Evolutionary conservation across 2,329 filamentous ascomycete species (phyloP), one percentile per base, ranked within the genome.

Genomic region (Xylaria multiplex): DNA sequence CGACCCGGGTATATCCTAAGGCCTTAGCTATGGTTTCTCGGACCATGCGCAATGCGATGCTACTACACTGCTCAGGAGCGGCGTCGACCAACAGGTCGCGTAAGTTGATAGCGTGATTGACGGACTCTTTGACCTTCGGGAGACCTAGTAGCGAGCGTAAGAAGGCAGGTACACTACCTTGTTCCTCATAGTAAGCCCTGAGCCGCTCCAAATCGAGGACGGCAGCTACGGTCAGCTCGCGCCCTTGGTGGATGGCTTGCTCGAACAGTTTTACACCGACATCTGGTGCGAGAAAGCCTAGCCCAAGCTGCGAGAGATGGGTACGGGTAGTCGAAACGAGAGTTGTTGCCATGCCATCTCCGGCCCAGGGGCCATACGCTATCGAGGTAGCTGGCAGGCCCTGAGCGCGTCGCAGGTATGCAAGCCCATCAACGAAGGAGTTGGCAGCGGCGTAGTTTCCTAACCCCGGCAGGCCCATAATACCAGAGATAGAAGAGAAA

Each of bases 391-490:
- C 73, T 16, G 72, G 69, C n/a, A 75, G 59, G 16, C 60, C 43
- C 24, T 70, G 68, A 6, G 68, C 64, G 32, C 60, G 70, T 35
- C 71, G 70, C 19, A 69, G 59, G 40, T 74, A 65, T 14, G 71
- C 72, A 6, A 75, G 55, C 19, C 64, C 68, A 57, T 75, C 73
- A 32, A 73, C 66, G 37, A 72, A 75, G 30, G 68, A 57, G 54
- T 75, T 75, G 22, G 72, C 72, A 13, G 73, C 73, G 45, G 73
- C 72, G 55, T 75, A 75, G 43, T 73, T 73, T 8, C 65, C 72
- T 35, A 73, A 66, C 7, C 72, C 71, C 7, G 64, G 65, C 67
- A 72, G 68, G n/a, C 73, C 73, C 59, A 75, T 62, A n/a, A 73
- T 61, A 16, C 73, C 72, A n/a, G 72, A 71, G 24, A 75, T 71